Conservation (phyloP, 2,329 filamentous ascomycete genomes). For the Alternaria sp. region DNA sequence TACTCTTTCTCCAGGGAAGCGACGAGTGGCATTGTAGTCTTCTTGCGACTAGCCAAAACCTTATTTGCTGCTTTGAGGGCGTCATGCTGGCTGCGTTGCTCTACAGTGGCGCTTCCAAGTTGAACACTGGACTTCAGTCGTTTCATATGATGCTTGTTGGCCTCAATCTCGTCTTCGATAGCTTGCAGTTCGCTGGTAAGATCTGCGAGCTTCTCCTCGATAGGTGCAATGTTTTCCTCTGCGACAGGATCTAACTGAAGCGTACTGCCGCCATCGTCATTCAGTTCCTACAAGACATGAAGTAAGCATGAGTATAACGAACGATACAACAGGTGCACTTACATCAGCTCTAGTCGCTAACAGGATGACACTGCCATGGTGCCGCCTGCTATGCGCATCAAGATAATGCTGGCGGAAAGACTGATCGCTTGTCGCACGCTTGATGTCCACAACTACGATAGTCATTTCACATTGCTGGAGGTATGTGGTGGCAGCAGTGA, state of each 20-base stretch:
- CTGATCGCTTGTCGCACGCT: conserved; percentile 17
- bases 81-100: not conserved
- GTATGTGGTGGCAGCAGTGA: conserved; percentile 19
- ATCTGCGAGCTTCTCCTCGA: not conserved
- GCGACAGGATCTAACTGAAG: conserved; percentile 3
- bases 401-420: conserved; percentile 18
- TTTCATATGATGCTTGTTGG: conserved; percentile 6
- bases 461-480: conserved; percentile 29
- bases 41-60: not conserved
- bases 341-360: conserved; percentile 31
- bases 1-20: conserved; percentile 2
- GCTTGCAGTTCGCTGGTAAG: not conserved
- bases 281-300: conserved; percentile 9
- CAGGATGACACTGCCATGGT: conserved; percentile 29
- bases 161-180: not conserved
- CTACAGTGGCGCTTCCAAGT: not conserved
- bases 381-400: conserved; percentile 23
- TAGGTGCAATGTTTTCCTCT: conserved; percentile 6
- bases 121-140: not conserved
- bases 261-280: conserved; percentile 8
- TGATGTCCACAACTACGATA: conserved; percentile 28
- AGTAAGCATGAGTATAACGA: not conserved
- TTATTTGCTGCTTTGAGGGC: conserved; percentile 5
- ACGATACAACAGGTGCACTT: not conserved
- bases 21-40: not conserved